Percentiles rank a stretch among this genome's conserved stretches.
These are phyloP conservation scores for Populus hybrid DNA, from an alignment of 441 rosid genomes.

Conservation along the genomic window DNA sequence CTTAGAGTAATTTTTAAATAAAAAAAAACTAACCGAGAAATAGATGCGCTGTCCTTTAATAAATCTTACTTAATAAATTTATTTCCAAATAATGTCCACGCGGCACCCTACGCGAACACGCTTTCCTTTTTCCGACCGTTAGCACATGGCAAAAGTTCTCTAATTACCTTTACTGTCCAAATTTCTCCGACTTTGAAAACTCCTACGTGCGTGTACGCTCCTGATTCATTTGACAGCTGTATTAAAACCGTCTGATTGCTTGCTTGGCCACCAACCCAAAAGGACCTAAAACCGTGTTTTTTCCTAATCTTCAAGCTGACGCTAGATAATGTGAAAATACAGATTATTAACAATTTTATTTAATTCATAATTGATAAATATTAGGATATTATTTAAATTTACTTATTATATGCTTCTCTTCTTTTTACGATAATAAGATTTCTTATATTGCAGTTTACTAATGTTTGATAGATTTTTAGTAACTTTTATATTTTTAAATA, in stretches of 20 bases:
- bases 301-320: background rate
- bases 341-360: too few species aligned
- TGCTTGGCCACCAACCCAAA: background rate
- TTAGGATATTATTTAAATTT: background rate
- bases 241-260: background rate
- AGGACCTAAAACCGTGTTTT: background rate
- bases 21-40: too few species aligned
- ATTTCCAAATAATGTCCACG: background rate
- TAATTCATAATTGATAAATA: too few species aligned
- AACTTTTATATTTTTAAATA: too few species aligned
- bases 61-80: background rate
- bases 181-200: background rate
- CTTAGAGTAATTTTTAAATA: too few species aligned
- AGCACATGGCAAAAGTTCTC: background rate
- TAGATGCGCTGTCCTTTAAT: background rate
- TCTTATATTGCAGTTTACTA: too few species aligned
- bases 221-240: background rate
- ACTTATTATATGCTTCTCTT: too few species aligned
- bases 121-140: constrained; percentile 7
- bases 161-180: background rate
- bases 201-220: background rate
- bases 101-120: background rate
- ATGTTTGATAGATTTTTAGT: too few species aligned
- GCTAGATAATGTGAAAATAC: background rate
- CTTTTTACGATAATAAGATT: too few species aligned